Evolutionary conservation across 1,284 basidiomycete species (phyloP).

Genomic region (Hypsizygus ulmarius): DNA sequence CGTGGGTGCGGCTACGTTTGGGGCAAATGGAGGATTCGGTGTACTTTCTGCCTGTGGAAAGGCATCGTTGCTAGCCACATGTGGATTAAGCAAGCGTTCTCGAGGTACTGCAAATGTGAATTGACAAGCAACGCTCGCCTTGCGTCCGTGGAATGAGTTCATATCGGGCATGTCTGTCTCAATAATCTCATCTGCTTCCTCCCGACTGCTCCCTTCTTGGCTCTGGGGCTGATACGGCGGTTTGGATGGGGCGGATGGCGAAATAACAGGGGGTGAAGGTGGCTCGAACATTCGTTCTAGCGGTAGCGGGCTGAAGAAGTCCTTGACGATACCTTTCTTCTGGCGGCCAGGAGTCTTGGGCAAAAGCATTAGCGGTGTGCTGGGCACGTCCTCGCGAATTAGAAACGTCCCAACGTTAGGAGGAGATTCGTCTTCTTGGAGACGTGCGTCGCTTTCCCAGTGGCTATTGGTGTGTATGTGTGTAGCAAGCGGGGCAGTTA

Average conservation of each 20-base stretch:
- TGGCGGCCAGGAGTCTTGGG: slow-evolving; percentile 62
- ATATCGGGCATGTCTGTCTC: slow-evolving; percentile 41
- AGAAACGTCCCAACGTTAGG: slow-evolving; percentile 69
- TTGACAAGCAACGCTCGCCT: slow-evolving; percentile 48
- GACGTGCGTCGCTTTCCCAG: slow-evolving; percentile 26
- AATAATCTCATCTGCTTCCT: slow-evolving; percentile 33
- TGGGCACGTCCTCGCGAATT: slow-evolving; percentile 68
- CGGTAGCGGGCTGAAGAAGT: slow-evolving; percentile 82
- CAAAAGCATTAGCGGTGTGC: slow-evolving; percentile 42
- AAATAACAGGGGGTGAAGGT: slow-evolving; percentile 61
- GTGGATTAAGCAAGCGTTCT: slow-evolving; percentile 31
- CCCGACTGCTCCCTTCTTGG: not conserved
- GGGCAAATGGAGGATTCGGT: slow-evolving; percentile 40
- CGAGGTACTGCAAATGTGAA: slow-evolving; percentile 76
- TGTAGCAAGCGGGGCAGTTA: slow-evolving; percentile 58
- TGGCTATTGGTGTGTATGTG: slow-evolving; percentile 45
- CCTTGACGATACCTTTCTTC: slow-evolving; percentile 65
- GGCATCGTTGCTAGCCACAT: slow-evolving; percentile 18
- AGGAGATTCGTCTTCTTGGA: slow-evolving; percentile 19
- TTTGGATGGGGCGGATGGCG: slow-evolving; percentile 22
- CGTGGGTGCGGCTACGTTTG: slow-evolving; percentile 37
- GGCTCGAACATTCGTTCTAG: slow-evolving; percentile 91
- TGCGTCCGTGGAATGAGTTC: slow-evolving; percentile 38
- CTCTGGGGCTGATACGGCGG: slow-evolving; percentile 6
- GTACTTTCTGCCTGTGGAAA: slow-evolving; percentile 52